Evolutionary conservation across 164 flowering plant species (phyloP), one percentile per base, ranked within the genome.

Genomic region (Protea cynaroides): DNA sequence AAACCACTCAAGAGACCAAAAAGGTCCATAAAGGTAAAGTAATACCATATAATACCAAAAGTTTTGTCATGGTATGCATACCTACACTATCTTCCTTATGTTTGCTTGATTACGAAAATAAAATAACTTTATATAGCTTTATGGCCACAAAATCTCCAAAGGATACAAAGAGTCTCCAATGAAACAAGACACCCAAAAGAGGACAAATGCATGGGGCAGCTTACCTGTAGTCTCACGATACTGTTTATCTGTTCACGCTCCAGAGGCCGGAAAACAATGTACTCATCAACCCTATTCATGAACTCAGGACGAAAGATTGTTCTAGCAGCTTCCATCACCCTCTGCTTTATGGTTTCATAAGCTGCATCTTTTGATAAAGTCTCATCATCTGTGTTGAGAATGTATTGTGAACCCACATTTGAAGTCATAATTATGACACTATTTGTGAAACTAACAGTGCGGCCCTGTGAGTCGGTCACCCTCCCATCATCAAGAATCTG

Each of bases 401-500:
- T 89, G 70, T 86, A 89, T 55, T 91, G 96, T 8, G 99, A 95
- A 23, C 99, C 99, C 50, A 95, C 99, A 75, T 95, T 95, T 51
- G 98, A 92, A 25, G 99, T 95, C 99, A 95, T 95, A 63, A 95
- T 95, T 58, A 95, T 78, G 18, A 95, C 92, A 21, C 92, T 83
- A 65, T 95, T 95, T n/a, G 89, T 90, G 71, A 95, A 95, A 69
- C 88, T 92, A 60, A 95, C 90, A 4, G 89, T 92, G 15, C 99
- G 97, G 22, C 99, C 99, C 61, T 95, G 96, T 3, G 97, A 92
- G 68, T 95, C 99, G 0, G 99, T 95, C 49, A 95, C 97, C 64
- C 97, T 79, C 7, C 98, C 99, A 79, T 95, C 99, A 71, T 95
- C 99, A 50, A 95, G 67, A 56, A 95, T 95, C 74, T 95, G 99